Conservation (phyloP, 345 rosid species). For the Dovyalis caffra region DNA sequence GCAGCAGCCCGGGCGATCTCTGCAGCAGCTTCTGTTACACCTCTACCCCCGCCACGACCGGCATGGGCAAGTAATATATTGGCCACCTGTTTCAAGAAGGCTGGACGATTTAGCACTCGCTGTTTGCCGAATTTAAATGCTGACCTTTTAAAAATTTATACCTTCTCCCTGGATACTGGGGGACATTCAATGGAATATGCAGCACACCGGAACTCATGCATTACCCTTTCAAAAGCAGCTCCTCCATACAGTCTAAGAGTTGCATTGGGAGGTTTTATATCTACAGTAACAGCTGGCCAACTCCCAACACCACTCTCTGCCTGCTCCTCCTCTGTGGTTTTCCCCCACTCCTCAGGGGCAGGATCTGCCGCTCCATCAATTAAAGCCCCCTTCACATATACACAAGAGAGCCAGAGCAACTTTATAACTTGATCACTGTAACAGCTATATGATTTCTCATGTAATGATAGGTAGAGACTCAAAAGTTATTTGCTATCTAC, state of each 20-base stretch:
- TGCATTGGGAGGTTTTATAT: slow-evolving; percentile 85
- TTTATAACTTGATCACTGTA: slow-evolving; percentile 7
- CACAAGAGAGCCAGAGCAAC: slow-evolving; percentile 19
- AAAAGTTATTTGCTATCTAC: not conserved
- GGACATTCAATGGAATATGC: slow-evolving; percentile 96
- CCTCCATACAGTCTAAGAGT: slow-evolving; percentile 93
- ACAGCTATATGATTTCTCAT: not conserved
- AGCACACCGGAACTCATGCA: slow-evolving; percentile 93
- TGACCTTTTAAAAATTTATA: slow-evolving; percentile 20
- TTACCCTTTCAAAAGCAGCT: slow-evolving; percentile 96
- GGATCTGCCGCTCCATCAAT: slow-evolving; percentile 99
- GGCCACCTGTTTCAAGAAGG: slow-evolving; percentile 62
- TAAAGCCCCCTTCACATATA: slow-evolving; percentile 61
- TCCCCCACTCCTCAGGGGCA: slow-evolving; percentile 98
- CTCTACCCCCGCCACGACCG: slow-evolving; percentile 87
- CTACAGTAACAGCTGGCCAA: slow-evolving; percentile 86
- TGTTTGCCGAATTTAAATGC: slow-evolving; percentile 1
- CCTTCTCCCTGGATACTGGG: slow-evolving; percentile 92
- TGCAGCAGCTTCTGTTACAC: slow-evolving; percentile 90
- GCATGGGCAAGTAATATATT: slow-evolving; percentile 93
- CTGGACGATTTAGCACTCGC: not conserved
- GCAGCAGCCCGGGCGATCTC: slow-evolving; percentile 96
- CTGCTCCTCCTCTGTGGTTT: slow-evolving; percentile 80
- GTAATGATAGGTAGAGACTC: not conserved
- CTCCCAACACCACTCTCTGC: slow-evolving; percentile 84